Percentiles rank a stretch among this genome's conserved stretches.
Conservation (phyloP, 2,329 filamentous ascomycete genomes). For the Pseudopyrenochaeta lycopersici region DNA sequence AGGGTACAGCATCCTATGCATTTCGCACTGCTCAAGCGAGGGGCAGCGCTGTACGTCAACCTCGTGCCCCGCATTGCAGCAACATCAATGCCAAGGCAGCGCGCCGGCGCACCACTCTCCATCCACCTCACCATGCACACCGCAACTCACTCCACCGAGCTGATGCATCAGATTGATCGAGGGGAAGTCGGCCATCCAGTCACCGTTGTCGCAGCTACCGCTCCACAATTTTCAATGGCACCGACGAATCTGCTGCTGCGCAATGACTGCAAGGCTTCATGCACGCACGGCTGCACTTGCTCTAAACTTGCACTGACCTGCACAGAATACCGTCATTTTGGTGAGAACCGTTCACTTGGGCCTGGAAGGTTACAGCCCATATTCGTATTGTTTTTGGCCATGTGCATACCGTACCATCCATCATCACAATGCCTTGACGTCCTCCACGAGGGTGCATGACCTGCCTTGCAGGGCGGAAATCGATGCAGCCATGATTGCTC, state of each 20-base stretch:
- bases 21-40: conserved; percentile 6
- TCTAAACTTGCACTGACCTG: conserved; percentile 18
- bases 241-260: conserved; percentile 8
- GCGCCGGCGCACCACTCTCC: conserved; percentile 8
- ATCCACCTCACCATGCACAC: conserved; percentile 26
- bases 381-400: background rate
- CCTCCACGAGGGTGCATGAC: background rate
- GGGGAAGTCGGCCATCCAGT: conserved; percentile 9
- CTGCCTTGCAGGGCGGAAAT: background rate
- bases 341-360: conserved; percentile 16
- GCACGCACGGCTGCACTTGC: conserved; percentile 13
- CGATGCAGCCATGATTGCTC: conserved; percentile 1
- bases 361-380: conserved; percentile 1
- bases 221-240: background rate
- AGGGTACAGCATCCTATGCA: conserved; percentile 1
- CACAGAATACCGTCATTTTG: conserved; percentile 1
- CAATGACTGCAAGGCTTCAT: conserved; percentile 4
- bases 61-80: conserved; percentile 21
- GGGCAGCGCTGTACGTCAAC: conserved; percentile 13
- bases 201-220: conserved; percentile 10
- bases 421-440: background rate
- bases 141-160: conserved; percentile 19
- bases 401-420: background rate
- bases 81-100: conserved; percentile 4
- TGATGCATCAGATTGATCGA: background rate